Percentiles rank a stretch among this genome's conserved stretches.
phyloP scores from a whole-genome alignment of 2,329 filamentous ascomycete genomes.

The Whalleya microplaca region DNA sequence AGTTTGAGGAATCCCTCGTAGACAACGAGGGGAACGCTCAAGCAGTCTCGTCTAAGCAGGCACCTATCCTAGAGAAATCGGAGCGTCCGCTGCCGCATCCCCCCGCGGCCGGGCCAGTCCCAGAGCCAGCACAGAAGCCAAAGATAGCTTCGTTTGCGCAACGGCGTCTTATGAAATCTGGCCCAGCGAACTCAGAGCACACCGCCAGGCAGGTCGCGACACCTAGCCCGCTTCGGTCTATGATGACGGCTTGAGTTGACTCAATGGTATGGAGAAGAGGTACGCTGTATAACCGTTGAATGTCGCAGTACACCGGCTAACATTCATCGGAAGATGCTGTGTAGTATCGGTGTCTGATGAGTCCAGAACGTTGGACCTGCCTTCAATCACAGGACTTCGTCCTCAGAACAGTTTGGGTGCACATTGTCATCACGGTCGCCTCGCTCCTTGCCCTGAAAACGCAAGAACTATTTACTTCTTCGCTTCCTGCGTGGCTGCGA shows the following conservation, averaged over 20 bases:
- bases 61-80: slow-evolving; percentile 42
- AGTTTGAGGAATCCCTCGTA: slow-evolving; percentile 73
- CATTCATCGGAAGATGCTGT: slow-evolving; percentile 17
- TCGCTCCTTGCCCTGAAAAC: slow-evolving; percentile 17
- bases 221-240: slow-evolving; percentile 70
- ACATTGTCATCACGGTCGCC: slow-evolving; percentile 9
- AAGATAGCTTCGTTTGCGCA: slow-evolving; percentile 43
- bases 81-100: slow-evolving; percentile 46
- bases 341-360: slow-evolving; percentile 20
- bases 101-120: slow-evolving; percentile 42
- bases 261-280: slow-evolving; percentile 35
- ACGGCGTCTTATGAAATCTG: slow-evolving; percentile 52
- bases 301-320: slow-evolving; percentile 12
- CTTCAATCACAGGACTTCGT: slow-evolving; percentile 27
- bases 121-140: slow-evolving; percentile 31
- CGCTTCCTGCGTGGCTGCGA: slow-evolving; percentile 10
- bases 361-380: slow-evolving; percentile 18
- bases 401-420: slow-evolving; percentile 15
- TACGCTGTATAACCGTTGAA: slow-evolving; percentile 19
- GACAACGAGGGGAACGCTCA: slow-evolving; percentile 82
- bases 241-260: slow-evolving; percentile 60
- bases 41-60: slow-evolving; percentile 51
- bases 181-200: slow-evolving; percentile 49
- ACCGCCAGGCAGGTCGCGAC: slow-evolving; percentile 55
- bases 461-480: slow-evolving; percentile 29